Base-by-base conservation (phyloP, 768 basidiomycete genomes). In the Russula ochroleuca region DNA sequence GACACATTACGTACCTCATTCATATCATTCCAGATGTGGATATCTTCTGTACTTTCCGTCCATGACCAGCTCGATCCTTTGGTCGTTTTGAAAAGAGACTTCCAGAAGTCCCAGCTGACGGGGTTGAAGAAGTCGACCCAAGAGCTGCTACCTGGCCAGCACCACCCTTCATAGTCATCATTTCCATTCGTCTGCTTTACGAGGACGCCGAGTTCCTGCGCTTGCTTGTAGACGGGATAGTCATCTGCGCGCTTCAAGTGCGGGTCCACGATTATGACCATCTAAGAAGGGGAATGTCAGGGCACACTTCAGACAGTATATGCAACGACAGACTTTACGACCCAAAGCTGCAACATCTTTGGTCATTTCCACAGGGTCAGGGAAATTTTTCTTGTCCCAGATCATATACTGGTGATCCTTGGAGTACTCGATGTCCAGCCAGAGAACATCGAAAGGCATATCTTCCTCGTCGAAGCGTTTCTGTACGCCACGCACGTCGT, bases 21-120 rank as follows among this genome's bases (percentile, higher is more conserved):
- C 97, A 99, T 99, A 72, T 99, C 97, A 72, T 98, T 98, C 97
- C 97, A 99, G 68, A 98, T 94, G 73, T 87, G 88, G 15, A 98
- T 82, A 68, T 85, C 83, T 35, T 87, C 84, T 2, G 92, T 93
- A 68, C 94, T 90, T 66, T 90, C 76, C 0, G 79, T 83, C 88
- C 92, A 92, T 8, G 84, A 78, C 83, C 86, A 92, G n/a, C 79
- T 75, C 51, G 79, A 82, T 64, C 79, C 75, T 65, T 79, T 70
- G 74, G 77, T 37, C 78, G 75, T 53, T 74, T 87, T 88, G 80
- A 97, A 98, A 63, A 96, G 78, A 5, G 80, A 78, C 63, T 80
- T 87, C 95, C 95, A 99, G 87, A 94, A 94, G 40, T 85, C 81
- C 93, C 93, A 95, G 47, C 84, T 83, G 37, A 75, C 79, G 33